Evolutionary conservation across 2,329 filamentous ascomycete species (phyloP), one percentile per base, ranked within the genome.

Genomic region (Colletotrichum lupini): DNA sequence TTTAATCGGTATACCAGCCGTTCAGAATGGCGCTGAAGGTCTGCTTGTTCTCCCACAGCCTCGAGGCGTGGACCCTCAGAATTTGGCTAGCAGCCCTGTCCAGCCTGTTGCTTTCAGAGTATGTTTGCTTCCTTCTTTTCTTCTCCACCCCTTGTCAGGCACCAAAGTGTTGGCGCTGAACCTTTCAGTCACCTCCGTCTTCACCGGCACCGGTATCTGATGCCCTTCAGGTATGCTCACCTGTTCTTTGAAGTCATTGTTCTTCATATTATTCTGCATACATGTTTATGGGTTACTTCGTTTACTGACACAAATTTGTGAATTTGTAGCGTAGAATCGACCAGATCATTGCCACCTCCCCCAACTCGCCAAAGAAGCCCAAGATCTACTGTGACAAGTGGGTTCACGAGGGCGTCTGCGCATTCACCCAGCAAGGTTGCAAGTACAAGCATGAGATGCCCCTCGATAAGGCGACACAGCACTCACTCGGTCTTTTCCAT

Each of bases 391-490:
- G 95, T 83, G 94, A 95, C 72, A 94, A 96, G 82, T 98, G 95
- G 95, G 92, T 98, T 67, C 92, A 94, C 77, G 92, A 93, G 72
- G 95, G 95, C 24, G 91, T 94, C 56, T 98, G 95, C 80, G 93
- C 93, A 74, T 98, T 94, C 81, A 92, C 89, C 4, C 94, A 97
- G 80, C 92, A 95, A 79, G 95, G 95, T 0, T 98, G 95, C 84
- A 91, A 92, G 76, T 98, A 92, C 86, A 96, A 95, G 84, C 95
- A 98, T 81, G 94, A 97, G 80, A 97, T 98, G 93, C 95, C 95
- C 0, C 82, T 85, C 30, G 91, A 95, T 75, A 86, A 86, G 63
- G 84, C 86, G 0, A 93, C 91, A 1, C 90, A 97, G 77, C 84
- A 89, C 56, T 86, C 88, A 7, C 87, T 97, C 3, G 95, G 95